phyloP scores from a whole-genome alignment of 495 filamentous ascomycete genomes.

The Friedmanniomyces simplex region DNA sequence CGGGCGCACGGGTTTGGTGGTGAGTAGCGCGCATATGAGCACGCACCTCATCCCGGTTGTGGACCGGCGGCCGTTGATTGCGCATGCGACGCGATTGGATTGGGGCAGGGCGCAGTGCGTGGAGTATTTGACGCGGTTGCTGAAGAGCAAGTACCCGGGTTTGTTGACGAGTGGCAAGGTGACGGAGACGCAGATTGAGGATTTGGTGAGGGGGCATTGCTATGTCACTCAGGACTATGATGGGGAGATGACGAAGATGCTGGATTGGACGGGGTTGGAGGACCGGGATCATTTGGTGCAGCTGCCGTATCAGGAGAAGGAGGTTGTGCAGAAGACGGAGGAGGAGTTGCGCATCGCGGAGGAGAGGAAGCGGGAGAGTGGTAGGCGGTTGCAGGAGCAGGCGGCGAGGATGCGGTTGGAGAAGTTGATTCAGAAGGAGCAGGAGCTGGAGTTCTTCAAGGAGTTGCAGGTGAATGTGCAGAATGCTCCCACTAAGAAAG shows the following conservation, averaged over 20 bases:
- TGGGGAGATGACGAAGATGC: slow-evolving; percentile 56
- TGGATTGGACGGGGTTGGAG: slow-evolving; percentile 83
- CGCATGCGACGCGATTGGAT: slow-evolving; percentile 77
- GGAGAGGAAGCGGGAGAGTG: slow-evolving; percentile 87
- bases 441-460: slow-evolving; percentile 89
- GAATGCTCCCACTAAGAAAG: slow-evolving; percentile 68
- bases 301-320: slow-evolving; percentile 83
- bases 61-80: slow-evolving; percentile 68
- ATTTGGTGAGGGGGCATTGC: slow-evolving; percentile 79
- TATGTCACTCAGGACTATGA: slow-evolving; percentile 80
- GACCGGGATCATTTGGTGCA: slow-evolving; percentile 82
- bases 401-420: slow-evolving; percentile 94
- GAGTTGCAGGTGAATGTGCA: slow-evolving; percentile 57
- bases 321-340: slow-evolving; percentile 78
- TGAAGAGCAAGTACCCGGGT: slow-evolving; percentile 84
- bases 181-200: slow-evolving; percentile 72
- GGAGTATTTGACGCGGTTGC: slow-evolving; percentile 80
- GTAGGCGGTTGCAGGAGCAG: slow-evolving; percentile 83
- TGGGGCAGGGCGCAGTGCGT: slow-evolving; percentile 87
- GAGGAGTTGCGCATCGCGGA: slow-evolving; percentile 83
- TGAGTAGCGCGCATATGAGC: slow-evolving; percentile 83
- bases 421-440: slow-evolving; percentile 86
- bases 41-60: slow-evolving; percentile 95
- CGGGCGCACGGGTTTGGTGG: slow-evolving; percentile 76
- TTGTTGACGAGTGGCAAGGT: slow-evolving; percentile 64